Evolutionary conservation across 2,329 filamentous ascomycete genomes (phyloP), one percentile per base, ranked within the genome.

Genomic region (Podosphaera aphanis): DNA sequence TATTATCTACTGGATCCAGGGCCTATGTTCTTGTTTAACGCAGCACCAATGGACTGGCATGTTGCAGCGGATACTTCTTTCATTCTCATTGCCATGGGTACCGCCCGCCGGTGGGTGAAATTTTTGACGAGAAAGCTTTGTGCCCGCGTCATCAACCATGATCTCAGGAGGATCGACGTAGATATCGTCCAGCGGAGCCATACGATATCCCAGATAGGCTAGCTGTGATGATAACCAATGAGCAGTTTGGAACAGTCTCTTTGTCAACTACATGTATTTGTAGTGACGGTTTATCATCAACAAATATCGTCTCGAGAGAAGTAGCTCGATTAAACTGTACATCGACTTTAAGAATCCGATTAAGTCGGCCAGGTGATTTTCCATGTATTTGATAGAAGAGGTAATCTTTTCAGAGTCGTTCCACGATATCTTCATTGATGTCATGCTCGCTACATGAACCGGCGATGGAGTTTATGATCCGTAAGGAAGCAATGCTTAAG

Each of bases 91-190:
- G 23, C 21, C 5, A 46, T 29, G 6, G 18, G 35, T 31, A 2
- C 21, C 2, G 20, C 38, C 1, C 2, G 10, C n/a, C n/a, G n/a
- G n/a, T 33, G 41, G n/a, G 2, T 38, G 33, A 27, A 48, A 46
- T 39, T 48, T 31, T 25, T 46, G 43, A 25, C 21, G 44, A 13
- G 45, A 21, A 33, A 48, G 46, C n/a, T 45, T 48, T 16, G 38
- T 33, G 16, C 42, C 46, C 19, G 20, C 39, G 15, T 29, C 25
- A 29, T 29, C 6, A 29, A 29, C 25, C 6, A 29, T 29, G 11
- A 29, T 29, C 25, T 29, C 23, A 15, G 16, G 25, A 29, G 25
- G 25, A 5, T 11, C 1, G 11, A 29, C 11, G 11, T 29, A 29
- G 6, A 29, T 11, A 20, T 27, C 1, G 42, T 46, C 39, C 20